Evolutionary conservation across 2,329 filamentous ascomycete genomes (phyloP), one percentile per base, ranked within the genome.

Genomic region (Exserohilum turcica): DNA sequence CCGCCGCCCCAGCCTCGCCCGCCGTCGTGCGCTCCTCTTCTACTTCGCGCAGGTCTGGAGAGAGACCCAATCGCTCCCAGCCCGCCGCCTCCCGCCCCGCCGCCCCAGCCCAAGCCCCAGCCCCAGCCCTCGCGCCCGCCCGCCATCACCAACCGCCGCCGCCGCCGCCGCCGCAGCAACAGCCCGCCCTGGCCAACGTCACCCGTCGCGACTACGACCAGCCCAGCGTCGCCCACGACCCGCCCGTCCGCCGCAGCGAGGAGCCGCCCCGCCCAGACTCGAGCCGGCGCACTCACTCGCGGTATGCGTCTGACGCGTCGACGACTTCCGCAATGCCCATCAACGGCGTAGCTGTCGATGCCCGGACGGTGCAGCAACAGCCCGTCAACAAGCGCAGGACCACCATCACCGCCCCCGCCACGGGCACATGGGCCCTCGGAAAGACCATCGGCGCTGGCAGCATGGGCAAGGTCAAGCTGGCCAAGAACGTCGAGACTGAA

Each of bases 381-480:
- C 60, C 65, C 37, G 67, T 61, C 44, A 63, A 68, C 15, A 72
- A 70, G 61, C 78, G 85, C 63, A 78, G 86, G 67, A 97, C 93
- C 10, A 93, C 90, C 35, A 96, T 99, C 71, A 90, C 90, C 45
- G 92, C 92, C 3, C 87, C 89, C 40, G 92, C 52, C 56, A 76
- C 92, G 10, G 94, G 94, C 52, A 91, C 92, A 79, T 99, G 93
- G 92, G 86, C 92, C 50, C 81, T 99, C 46, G 93, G 93, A 54
- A 97, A 97, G 81, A 97, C 94, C 3, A 94, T 99, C 67, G 94
- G 94, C 55, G 92, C 92, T 47, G 94, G 94, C 44, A 97, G 93
- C 75, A 99, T 99, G 94, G 94, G 94, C 61, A 97, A 97, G 76
- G 94, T 99, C 59, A 97, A 97, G 79, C 81, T 99, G 63, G 94